These are phyloP conservation scores for Pythium diclinum DNA, from an alignment of 352 stramenopile species.

Conservation along the genomic window DNA sequence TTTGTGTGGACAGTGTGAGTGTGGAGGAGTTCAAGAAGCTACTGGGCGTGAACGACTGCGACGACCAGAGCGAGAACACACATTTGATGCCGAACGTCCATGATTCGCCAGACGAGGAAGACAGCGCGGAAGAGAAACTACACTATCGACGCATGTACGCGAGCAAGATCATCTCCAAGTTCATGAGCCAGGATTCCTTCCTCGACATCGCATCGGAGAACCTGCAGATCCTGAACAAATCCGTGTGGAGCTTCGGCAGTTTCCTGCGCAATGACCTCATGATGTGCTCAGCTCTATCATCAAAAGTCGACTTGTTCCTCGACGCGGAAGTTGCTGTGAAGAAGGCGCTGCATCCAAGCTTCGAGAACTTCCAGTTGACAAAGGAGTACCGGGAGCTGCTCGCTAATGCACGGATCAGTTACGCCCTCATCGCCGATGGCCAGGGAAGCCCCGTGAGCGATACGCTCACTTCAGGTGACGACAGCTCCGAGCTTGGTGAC, in stretches of 20 bases:
- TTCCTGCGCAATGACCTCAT: slow-evolving; percentile 72
- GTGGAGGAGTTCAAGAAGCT: slow-evolving; percentile 88
- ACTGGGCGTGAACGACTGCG: slow-evolving; percentile 26
- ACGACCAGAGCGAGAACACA: slow-evolving; percentile 16
- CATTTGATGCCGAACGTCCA: slow-evolving; percentile 16
- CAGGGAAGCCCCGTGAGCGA: slow-evolving; percentile 26
- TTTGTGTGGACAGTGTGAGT: slow-evolving; percentile 44
- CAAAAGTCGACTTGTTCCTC: slow-evolving; percentile 74
- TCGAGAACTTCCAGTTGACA: slow-evolving; percentile 55
- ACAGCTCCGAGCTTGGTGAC: slow-evolving; percentile 17
- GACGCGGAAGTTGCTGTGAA: slow-evolving; percentile 76
- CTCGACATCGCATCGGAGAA: slow-evolving; percentile 79
- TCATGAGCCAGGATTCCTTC: slow-evolving; percentile 82
- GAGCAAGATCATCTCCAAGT: slow-evolving; percentile 86
- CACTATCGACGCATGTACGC: slow-evolving; percentile 61
- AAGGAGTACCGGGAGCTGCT: slow-evolving; percentile 57
- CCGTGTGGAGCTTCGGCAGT: slow-evolving; percentile 73
- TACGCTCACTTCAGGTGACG: slow-evolving; percentile 15
- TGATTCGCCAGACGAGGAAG: slow-evolving; percentile 26
- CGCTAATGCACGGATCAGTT: slow-evolving; percentile 53
- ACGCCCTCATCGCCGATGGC: slow-evolving; percentile 32
- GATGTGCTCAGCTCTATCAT: slow-evolving; percentile 67
- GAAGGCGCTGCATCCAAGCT: slow-evolving; percentile 64
- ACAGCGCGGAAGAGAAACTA: slow-evolving; percentile 21
- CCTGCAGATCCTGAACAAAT: slow-evolving; percentile 75